Conservation (phyloP, 768 basidiomycete species). For the Trametes cingulata region DNA sequence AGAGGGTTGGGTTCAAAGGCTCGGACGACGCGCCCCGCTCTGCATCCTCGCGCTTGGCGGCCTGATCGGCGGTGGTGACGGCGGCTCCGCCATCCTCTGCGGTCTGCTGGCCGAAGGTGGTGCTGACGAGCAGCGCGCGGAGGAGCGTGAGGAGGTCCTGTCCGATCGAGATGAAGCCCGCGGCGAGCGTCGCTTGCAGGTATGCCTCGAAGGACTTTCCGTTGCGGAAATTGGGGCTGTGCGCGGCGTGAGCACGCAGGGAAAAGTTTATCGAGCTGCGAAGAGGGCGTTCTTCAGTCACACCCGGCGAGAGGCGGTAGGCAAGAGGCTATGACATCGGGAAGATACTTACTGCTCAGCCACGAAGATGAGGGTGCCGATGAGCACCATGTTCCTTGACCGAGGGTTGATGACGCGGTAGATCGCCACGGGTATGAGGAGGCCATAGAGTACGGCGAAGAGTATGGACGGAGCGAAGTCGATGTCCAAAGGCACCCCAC, state of each 20-base stretch:
- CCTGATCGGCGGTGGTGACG: too few species aligned
- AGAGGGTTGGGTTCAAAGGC: too few species aligned
- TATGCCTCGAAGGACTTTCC: background rate
- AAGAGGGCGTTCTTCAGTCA: background rate
- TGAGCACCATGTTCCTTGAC: slow-evolving; percentile 18
- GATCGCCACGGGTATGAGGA: slow-evolving; percentile 19
- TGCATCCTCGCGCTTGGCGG: too few species aligned
- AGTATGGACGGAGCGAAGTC: slow-evolving; percentile 31
- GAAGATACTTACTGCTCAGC: slow-evolving; percentile 22
- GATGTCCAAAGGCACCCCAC: background rate
- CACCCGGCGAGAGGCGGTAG: background rate
- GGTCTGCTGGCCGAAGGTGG: background rate
- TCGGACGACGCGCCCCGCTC: too few species aligned
- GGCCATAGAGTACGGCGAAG: slow-evolving; percentile 23
- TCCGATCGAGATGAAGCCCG: slow-evolving; percentile 3
- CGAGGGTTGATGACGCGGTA: slow-evolving; percentile 13
- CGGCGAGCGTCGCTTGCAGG: background rate
- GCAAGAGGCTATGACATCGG: background rate
- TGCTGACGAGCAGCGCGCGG: slow-evolving; percentile 4
- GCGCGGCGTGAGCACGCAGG: background rate
- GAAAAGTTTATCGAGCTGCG: background rate
- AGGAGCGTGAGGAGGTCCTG: slow-evolving; percentile 2
- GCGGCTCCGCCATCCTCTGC: background rate
- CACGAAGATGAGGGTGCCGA: slow-evolving; percentile 19
- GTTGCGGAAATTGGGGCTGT: background rate